Evolutionary conservation across 768 basidiomycete species (phyloP), one percentile per base, ranked within the genome.

Genomic region (Lactarius hengduanensis): DNA sequence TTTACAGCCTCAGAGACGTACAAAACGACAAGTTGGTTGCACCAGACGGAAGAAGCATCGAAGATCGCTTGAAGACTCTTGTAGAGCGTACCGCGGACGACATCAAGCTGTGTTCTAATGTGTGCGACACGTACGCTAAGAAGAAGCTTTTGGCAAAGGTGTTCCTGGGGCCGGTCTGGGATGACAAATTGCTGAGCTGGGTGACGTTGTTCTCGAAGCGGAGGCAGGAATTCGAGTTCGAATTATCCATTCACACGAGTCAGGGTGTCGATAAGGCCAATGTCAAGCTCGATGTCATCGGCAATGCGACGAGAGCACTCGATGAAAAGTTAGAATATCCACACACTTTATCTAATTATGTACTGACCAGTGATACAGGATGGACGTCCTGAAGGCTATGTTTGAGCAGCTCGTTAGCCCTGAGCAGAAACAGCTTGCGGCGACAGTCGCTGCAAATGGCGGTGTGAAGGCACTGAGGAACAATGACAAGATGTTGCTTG

Each of bases 31-130:
- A 73, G 6, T 66, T 72, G 28, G 56, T 71, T 3, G 75, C 73
- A 3, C 75, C 75, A 0, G 76, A 78, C 58, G 78, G 77, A 4
- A 73, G 50, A 10, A 76, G 71, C 0, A 74, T 80, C 65, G 68
- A 76, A 32, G 77, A 74, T 8, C 75, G 78, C 1, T 64, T 81
- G 67, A 72, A 77, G 38, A 65, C 64, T 1, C 73, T 80, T 9
- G 66, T 76, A 7, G 66, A 70, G 41, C 45, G 62, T 32, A 73
- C 73, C 0, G 76, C 73, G 1, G 60, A 73, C 9, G 76, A 77
- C 38, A 77, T 78, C 65, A 73, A 73, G 61, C n/a, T 67, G 3
- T 78, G 77, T 60, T 75, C 72, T 22, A 77, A 76, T 54, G 64
- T 71, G 2, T 78, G 77, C 64, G 76, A 77, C 56, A 70, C 75